Percentiles rank a stretch among this genome's conserved stretches.
phyloP scores from a whole-genome alignment of 306 rosid genomes.

The Alnus glutinosa region DNA sequence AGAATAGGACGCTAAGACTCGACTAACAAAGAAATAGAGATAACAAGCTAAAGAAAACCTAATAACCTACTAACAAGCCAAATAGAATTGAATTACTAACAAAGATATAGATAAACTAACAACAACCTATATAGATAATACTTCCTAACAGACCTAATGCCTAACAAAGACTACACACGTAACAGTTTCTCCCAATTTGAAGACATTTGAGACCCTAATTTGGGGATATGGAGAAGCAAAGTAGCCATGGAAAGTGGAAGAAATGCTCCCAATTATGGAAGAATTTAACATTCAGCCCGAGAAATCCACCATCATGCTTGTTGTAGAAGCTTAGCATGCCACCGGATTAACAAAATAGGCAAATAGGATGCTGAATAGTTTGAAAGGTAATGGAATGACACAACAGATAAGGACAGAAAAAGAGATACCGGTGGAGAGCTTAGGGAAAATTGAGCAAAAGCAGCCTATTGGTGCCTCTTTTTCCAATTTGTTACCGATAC shows the following conservation, averaged over 20 bases:
- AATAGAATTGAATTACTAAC: no score
- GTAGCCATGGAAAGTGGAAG: slow-evolving; percentile 72
- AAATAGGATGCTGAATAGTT: slow-evolving; percentile 38
- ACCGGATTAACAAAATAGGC: slow-evolving; percentile 60
- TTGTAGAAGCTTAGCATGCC: slow-evolving; percentile 67
- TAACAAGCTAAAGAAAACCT: no score
- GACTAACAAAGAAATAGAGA: no score
- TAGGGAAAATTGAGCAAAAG: slow-evolving; percentile 41
- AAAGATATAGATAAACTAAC: no score
- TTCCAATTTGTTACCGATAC: slow-evolving; percentile 46
- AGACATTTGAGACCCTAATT: slow-evolving; percentile 71
- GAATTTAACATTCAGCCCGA: slow-evolving; percentile 51
- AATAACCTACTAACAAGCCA: no score
- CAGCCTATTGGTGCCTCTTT: slow-evolving; percentile 33
- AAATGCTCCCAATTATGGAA: slow-evolving; percentile 60
- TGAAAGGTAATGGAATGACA: slow-evolving; percentile 28
- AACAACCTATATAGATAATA: no score
- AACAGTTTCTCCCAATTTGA: slow-evolving; percentile 53
- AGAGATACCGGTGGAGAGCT: slow-evolving; percentile 21
- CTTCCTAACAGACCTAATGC: no score
- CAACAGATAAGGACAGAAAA: slow-evolving; percentile 27
- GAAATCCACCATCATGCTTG: slow-evolving; percentile 52
- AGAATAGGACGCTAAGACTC: no score
- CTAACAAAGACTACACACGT: no score
- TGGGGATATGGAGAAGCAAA: slow-evolving; percentile 66